Base-by-base conservation (phyloP, 129 eudicot species). In the Smallanthus sonchifolius region DNA sequence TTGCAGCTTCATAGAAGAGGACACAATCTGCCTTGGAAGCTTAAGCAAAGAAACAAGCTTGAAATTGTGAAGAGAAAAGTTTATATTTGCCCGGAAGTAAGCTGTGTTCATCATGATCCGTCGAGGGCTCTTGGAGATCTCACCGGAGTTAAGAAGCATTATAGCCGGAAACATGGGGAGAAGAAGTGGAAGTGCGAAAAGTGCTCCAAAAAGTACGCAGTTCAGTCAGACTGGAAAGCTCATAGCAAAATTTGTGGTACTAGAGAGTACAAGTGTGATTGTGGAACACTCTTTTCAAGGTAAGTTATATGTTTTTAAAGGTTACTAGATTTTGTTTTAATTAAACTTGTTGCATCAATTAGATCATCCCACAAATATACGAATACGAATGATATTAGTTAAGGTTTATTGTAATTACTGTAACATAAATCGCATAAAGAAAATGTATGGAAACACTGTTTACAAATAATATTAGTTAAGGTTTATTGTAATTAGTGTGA, bases 211-310 rank as follows among this genome's bases (percentile, higher is more conserved):
- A 91, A 91, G 54, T 92, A 92, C 16, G 97, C 97, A 2, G 97
- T 88, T 67, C 97, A 89, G 42, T 92, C 97, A 4, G 97, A 92
- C 66, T 88, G 97, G 96, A 92, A 92, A 74, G 97, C 97, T 77
- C 97, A 92, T 78, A 77, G 85, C 74, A 91, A 91, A 80, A 91
- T 89, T 65, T 91, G 97, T 86, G 97, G 97, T 10, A 91, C 97
- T 19, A 88, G 97, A 73, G 97, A 91, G 85, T 91, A 91, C 72
- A 91, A 88, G 76, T 91, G 97, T 76, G 97, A 91, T 77, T 91
- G 97, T 36, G 97, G 97, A 62, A 91, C 97, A 16, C 88, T 88
- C 52, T 91, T 91, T 80, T 91, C 92, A 55, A 86, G 92, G 95
- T 91, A 82, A 19, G 28, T 70, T 17, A 16, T 43, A 37, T 56